Conservation (phyloP, 1,139 yeast genomes). For the Magnusiomyces clavatus region DNA sequence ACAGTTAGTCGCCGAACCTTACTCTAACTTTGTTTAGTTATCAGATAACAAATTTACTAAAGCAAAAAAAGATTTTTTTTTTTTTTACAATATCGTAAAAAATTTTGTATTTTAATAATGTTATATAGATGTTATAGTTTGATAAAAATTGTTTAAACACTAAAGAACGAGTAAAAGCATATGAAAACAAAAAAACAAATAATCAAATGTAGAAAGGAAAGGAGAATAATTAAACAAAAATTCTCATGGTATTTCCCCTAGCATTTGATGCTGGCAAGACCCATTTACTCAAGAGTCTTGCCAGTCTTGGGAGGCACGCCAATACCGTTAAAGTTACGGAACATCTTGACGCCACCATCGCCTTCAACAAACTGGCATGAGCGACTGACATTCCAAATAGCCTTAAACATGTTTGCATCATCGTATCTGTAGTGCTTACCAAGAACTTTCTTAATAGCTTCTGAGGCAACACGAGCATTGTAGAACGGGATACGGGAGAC, state of each 20-base stretch:
- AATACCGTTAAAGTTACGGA: constrained; percentile 56
- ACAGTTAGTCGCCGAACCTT: constrained; percentile 8
- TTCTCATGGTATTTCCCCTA: too few relatives aligned
- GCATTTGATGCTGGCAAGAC: too few relatives aligned
- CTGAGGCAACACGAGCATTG: constrained; percentile 74
- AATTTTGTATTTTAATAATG: neutral
- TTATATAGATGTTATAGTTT: neutral
- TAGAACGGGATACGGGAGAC: constrained; percentile 81
- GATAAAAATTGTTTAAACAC: neutral
- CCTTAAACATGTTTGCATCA: constrained; percentile 64
- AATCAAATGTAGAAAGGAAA: too few relatives aligned
- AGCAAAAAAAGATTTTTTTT: neutral
- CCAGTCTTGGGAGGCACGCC: constrained; percentile 34
- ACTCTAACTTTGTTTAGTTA: neutral
- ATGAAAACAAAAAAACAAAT: neutral
- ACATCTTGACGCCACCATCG: constrained; percentile 70
- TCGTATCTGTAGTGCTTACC: constrained; percentile 66
- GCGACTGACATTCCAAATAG: constrained; percentile 66
- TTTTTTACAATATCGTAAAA: too few relatives aligned
- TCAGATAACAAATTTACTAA: neutral
- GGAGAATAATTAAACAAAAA: too few relatives aligned
- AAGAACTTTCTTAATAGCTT: constrained; percentile 71
- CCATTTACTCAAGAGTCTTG: constrained; percentile 6
- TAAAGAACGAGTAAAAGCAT: neutral
- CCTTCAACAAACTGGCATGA: constrained; percentile 81